Evolutionary conservation across 2,329 filamentous ascomycete genomes (phyloP), one percentile per base, ranked within the genome.

Genomic region (Neonectria sp.): DNA sequence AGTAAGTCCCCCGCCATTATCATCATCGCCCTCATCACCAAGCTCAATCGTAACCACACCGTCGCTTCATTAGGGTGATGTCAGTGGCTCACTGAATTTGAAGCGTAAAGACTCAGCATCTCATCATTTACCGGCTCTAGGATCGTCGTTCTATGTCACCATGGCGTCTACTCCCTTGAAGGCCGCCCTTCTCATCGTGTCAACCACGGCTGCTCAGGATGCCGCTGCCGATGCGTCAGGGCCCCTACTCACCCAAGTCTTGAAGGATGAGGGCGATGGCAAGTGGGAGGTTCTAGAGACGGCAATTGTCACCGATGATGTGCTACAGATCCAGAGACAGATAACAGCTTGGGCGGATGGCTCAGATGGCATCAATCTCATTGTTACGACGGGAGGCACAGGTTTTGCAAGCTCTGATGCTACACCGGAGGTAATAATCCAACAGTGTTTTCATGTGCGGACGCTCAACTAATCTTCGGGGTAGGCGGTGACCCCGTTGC

Each of bases 361-460:
- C 12, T 80, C 87, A 6, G 86, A 86, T 55, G 80, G 85, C 4
- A 79, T 91, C 56, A 95, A 97, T 80, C 82, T 98, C 65, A 89
- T 99, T 67, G 81, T 98, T 53, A 95, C 95, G 0, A 97, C 94
- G 7, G 96, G 96, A 25, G 96, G 96, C 2, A 99, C 96, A 2
- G 96, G 96, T 0, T 99, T 99, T 80, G 92, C 96, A 8, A 85
- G 90, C 12, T 89, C 92, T 62, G 96, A 99, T 83, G 86, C 88
- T 48, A 99, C 96, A 0, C 96, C 96, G 3, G 96, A 98, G 87
- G 94, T 95, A 79, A 71, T 70, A 13, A 3, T 27, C 3, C 5
- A 40, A 6, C 49, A 21, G 3, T 1, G 15, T 21, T 11, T 35
- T 12, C 35, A 21, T 13, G 3, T 31, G 37, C 21, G 15, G 25